Evolutionary conservation across 176 grass and related monocot genomes (phyloP), one percentile per base, ranked within the genome.

Genomic region (Puccinellia tenuiflora): DNA sequence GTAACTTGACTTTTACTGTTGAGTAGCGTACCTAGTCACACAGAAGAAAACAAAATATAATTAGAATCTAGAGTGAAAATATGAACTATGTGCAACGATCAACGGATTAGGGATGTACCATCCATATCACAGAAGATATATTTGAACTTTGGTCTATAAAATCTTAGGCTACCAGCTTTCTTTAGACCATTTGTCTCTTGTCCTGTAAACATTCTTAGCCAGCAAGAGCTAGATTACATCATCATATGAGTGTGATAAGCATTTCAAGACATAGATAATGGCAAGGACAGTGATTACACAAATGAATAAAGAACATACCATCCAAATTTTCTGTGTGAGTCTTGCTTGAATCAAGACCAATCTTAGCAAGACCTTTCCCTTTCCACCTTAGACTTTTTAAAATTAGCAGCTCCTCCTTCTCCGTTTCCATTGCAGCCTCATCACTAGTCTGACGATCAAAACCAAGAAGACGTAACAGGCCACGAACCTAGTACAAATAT

Each of bases 41-140:
- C 1, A 79, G 76, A 62, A 79, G 34, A 75, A 21, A 17, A 81
- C 18, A 5, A 51, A 66, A 39, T 56, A 80, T 69, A 64, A 48
- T 52, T 30, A 73, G 65, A 47, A 81, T 82, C 35, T 53, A 57
- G 68, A 76, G 29, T 71, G 26, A 29, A 73, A 81, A 67, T 29
- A 88, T 74, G 48, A 76, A 86, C 67, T 35, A 88, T 78, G 62
- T 34, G 52, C 28, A 51, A 83, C 25, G 22, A 85, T 45, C 46
- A 57, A 84, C 37, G 39, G 42, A 45, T 76, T 54, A 84, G 68
- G 47, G 48, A 65, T 76, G 64, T 90, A 98, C 96, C 96, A 93
- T 98, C 96, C 93, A 98, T 85, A 86, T 98, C 96, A 81, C 93
- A 98, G 73, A 98, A 98, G 29, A 98, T 93, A 85, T 92, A 93